Evolutionary conservation across 495 filamentous ascomycete genomes (phyloP).

Genomic region (Apodospora peruviana): DNA sequence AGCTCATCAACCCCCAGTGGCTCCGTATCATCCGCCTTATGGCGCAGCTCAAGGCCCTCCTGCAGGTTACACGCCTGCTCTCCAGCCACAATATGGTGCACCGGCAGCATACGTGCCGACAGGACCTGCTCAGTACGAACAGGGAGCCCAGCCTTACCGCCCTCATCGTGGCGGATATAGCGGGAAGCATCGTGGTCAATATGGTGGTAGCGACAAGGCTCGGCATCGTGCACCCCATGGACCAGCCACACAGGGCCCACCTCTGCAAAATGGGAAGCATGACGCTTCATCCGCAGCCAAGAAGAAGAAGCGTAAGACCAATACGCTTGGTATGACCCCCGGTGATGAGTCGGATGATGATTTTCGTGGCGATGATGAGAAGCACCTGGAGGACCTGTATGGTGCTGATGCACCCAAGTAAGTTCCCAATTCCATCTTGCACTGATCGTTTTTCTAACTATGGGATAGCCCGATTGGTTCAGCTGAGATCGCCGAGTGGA

Average conservation of each 20-base stretch:
- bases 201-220: constrained; percentile 39
- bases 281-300: constrained; percentile 50
- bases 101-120: constrained; percentile 22
- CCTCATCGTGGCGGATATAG: constrained; percentile 28
- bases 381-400: constrained; percentile 61
- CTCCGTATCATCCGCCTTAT: constrained; percentile 33
- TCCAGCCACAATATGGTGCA: constrained; percentile 31
- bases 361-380: constrained; percentile 68
- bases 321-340: constrained; percentile 75
- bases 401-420: constrained; percentile 44
- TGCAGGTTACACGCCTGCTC: constrained; percentile 26
- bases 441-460: constrained; percentile 3
- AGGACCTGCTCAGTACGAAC: constrained; percentile 26
- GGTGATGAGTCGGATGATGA: constrained; percentile 59
- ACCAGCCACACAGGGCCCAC: constrained; percentile 26
- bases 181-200: constrained; percentile 25
- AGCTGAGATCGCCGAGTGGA: constrained; percentile 69
- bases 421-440: constrained; percentile 17
- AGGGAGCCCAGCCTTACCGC: not conserved
- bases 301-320: constrained; percentile 74
- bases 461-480: constrained; percentile 39
- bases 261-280: constrained; percentile 58
- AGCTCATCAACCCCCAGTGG: constrained; percentile 38
- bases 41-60: constrained; percentile 23
- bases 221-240: constrained; percentile 30